Conservation (phyloP, 768 basidiomycete species). For the Naematelia aurantialba region DNA sequence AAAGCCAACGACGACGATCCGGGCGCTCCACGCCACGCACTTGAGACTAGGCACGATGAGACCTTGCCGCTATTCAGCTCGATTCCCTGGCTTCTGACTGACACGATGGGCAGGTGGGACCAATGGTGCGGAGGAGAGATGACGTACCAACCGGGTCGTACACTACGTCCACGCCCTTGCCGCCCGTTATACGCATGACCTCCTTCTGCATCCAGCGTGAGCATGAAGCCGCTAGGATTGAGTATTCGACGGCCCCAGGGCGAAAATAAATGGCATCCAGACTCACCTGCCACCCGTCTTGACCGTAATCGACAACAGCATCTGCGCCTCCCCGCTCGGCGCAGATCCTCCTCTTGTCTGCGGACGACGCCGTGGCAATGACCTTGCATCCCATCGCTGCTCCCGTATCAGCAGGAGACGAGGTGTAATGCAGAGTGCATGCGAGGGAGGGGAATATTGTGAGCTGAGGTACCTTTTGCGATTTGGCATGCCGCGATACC, state of each 20-base stretch:
- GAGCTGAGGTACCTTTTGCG: slow-evolving; percentile 67
- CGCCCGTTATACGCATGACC: slow-evolving; percentile 74
- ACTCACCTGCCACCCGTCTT: slow-evolving; percentile 64
- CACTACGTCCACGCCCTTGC: slow-evolving; percentile 66
- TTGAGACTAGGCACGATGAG: slow-evolving; percentile 69
- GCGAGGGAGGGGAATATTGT: no score
- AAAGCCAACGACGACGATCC: slow-evolving; percentile 90
- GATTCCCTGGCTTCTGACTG: no score
- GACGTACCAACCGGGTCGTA: slow-evolving; percentile 50
- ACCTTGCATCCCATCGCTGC: slow-evolving; percentile 85
- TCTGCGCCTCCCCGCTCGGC: slow-evolving; percentile 77
- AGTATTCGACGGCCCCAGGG: not conserved
- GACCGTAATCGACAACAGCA: slow-evolving; percentile 70
- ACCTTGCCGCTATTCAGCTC: slow-evolving; percentile 20
- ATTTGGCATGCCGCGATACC: slow-evolving; percentile 88
- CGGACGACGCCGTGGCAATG: slow-evolving; percentile 71
- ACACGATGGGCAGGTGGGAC: no score
- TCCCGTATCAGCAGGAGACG: not conserved
- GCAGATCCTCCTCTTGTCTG: slow-evolving; percentile 71
- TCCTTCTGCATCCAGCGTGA: slow-evolving; percentile 58
- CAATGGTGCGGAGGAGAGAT: no score
- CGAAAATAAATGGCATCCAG: not conserved
- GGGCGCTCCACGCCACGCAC: slow-evolving; percentile 91
- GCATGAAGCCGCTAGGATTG: not conserved
- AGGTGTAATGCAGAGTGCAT: not conserved